Evolutionary conservation across 495 filamentous ascomycete species (phyloP).

Genomic region (Darksidea phi): DNA sequence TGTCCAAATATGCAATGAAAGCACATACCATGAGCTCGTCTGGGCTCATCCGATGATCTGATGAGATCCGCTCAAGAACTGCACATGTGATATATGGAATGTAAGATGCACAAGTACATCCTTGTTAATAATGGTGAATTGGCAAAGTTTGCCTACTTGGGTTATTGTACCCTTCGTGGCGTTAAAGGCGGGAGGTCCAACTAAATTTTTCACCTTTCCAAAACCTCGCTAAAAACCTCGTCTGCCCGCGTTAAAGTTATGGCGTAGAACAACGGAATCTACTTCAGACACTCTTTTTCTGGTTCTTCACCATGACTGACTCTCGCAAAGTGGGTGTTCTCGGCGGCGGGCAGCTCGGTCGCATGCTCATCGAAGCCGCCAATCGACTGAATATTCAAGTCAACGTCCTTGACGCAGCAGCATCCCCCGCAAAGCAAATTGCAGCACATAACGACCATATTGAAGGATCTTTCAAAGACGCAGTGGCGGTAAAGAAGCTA

Average conservation of each 20-base stretch:
- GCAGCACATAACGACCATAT: constrained; percentile 73
- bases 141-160: no score
- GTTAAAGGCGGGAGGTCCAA: no score
- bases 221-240: no score
- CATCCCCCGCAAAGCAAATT: constrained; percentile 87
- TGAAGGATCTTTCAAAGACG: constrained; percentile 80
- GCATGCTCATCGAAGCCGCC: constrained; percentile 92
- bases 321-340: constrained; percentile 58
- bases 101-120: no score
- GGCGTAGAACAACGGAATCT: no score
- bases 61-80: not conserved
- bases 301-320: constrained; percentile 13
- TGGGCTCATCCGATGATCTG: not conserved
- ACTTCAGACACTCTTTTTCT: not conserved
- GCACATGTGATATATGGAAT: not conserved
- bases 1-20: constrained; percentile 24
- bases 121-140: no score
- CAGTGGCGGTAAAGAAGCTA: constrained; percentile 70
- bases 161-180: no score
- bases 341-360: constrained; percentile 79
- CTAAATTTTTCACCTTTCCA: no score
- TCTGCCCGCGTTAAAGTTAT: no score
- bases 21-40: constrained; percentile 15
- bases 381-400: constrained; percentile 80
- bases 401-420: constrained; percentile 73